phyloP scores from a whole-genome alignment of 2,329 filamentous ascomycete genomes.

The Microsporum ferrugineum region DNA sequence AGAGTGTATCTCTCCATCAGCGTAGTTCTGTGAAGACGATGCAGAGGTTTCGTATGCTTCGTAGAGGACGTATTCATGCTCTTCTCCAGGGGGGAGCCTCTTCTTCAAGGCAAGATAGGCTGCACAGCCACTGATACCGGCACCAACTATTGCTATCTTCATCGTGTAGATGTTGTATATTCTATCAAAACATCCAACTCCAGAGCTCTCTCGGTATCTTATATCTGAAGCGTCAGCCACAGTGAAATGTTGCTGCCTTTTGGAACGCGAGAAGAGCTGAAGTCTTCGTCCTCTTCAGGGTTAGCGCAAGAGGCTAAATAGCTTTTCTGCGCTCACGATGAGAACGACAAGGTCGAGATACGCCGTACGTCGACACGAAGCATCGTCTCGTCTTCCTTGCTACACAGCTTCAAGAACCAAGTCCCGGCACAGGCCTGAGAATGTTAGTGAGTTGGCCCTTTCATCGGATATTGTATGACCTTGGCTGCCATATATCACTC shows the following conservation, averaged over 20 bases:
- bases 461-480: too few species aligned
- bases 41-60: constrained; percentile 28
- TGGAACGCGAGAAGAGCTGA: background rate
- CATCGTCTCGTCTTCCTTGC: too few species aligned
- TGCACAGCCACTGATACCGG: constrained; percentile 32
- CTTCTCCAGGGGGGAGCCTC: constrained; percentile 21
- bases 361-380: too few species aligned
- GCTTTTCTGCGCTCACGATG: too few species aligned
- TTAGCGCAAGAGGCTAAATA: too few species aligned
- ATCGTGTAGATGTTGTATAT: constrained; percentile 17
- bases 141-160: constrained; percentile 37
- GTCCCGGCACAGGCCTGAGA: too few species aligned
- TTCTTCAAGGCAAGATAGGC: constrained; percentile 33
- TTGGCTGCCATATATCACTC: too few species aligned
- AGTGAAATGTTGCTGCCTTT: background rate
- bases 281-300: too few species aligned
- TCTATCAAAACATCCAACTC: background rate
- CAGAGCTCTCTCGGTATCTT: background rate
- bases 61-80: constrained; percentile 30
- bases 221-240: background rate
- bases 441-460: too few species aligned
- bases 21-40: constrained; percentile 10
- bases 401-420: too few species aligned
- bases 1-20: constrained; percentile 20
- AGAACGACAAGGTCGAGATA: too few species aligned